Conservation (phyloP, 352 stramenopile genomes). For the Hyphochytrium catenoides region DNA sequence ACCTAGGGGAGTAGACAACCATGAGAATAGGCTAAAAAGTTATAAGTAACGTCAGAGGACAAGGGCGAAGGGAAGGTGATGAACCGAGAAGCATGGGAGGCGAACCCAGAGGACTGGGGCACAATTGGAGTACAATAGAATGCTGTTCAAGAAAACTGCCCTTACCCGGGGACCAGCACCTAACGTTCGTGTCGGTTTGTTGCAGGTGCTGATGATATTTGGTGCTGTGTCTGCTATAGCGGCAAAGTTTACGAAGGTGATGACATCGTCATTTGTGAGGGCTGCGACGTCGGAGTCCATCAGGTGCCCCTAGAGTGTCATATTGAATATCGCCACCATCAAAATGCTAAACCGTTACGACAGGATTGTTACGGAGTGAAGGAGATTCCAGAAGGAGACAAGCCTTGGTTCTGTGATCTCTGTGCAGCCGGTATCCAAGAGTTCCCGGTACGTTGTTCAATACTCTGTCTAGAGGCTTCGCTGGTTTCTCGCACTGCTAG, state of each 20-base stretch:
- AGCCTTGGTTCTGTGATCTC: conserved; percentile 57
- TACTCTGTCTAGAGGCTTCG: background rate
- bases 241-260: conserved; percentile 60
- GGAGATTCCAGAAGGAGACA: conserved; percentile 39
- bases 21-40: no score
- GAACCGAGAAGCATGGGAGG: no score
- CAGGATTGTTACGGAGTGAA: conserved; percentile 63
- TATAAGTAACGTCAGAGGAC: no score
- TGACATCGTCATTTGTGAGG: conserved; percentile 61
- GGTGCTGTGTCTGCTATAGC: conserved; percentile 62
- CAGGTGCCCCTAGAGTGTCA: conserved; percentile 18
- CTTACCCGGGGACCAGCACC: no score
- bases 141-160: no score
- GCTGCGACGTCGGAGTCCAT: conserved; percentile 48
- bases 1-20: no score
- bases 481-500: conserved; percentile 1
- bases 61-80: no score
- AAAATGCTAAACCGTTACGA: conserved; percentile 20
- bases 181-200: no score
- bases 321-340: conserved; percentile 4
- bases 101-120: no score
- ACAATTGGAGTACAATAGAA: no score
- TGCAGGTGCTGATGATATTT: conserved; percentile 66
- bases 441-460: conserved; percentile 8
- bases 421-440: conserved; percentile 18